Evolutionary conservation across 106 monocot genomes (phyloP), one percentile per base, ranked within the genome.

Genomic region (Dendrobium catenatum): DNA sequence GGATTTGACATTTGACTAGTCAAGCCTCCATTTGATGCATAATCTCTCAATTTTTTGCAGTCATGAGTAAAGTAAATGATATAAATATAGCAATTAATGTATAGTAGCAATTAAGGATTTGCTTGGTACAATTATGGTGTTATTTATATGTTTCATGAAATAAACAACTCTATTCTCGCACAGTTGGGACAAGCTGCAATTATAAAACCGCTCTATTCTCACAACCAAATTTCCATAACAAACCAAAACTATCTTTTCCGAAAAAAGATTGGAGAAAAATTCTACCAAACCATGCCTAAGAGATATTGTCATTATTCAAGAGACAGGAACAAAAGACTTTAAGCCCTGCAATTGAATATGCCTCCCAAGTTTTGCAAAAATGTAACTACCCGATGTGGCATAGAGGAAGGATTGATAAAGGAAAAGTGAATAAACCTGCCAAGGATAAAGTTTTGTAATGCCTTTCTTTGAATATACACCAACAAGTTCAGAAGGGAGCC

Each of bases 401-500:
- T 61, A 61, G 6, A 31, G 10, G 16, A 70, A 33, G 13, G 11
- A 29, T 33, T 70, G 15, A 70, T 11, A 33, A 70, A 70, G 29
- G 18, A 76, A 77, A 77, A 13, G 37, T n/a, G 0, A 68, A 33
- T 61, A 67, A 55, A 99, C 99, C 99, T 99, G 99, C 99, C 99
- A 99, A 55, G 91, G 90, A 80, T 99, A 99, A 78, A 99, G 93
- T 77, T 91, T 80, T 85, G 91, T 86, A 43, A 99, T 95, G 72
- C 95, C 91, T 81, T 99, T 99, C 85, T 87, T 93, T 42, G 64
- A 86, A 68, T 95, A 99, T 79, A 90, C 77, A 41, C 79, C 79
- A 79, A 95, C 90, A 83, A 99, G 79, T 85, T 95, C 91, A 61
- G 89, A 72, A 55, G 95, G 99, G 80, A 99, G 93, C 99, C 99